Percentiles rank a stretch among this genome's conserved stretches.
These are phyloP conservation scores for Hanseniaspora taiwanica DNA, from an alignment of 805 yeast species.

Conservation along the genomic window DNA sequence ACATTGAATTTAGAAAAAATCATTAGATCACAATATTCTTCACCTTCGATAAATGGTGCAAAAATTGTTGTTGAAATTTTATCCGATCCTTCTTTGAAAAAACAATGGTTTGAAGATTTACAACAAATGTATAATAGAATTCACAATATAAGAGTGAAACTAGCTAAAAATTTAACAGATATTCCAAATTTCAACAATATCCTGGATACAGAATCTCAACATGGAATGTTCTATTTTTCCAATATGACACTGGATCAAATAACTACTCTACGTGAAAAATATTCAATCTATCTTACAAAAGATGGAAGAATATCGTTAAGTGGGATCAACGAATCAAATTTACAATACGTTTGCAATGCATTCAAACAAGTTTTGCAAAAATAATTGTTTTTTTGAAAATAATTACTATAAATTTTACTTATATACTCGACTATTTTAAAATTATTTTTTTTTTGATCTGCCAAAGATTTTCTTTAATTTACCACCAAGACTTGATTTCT, in stretches of 20 bases:
- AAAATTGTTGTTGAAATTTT: slow-evolving; percentile 72
- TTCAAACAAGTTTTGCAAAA: slow-evolving; percentile 48
- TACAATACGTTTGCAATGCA: slow-evolving; percentile 64
- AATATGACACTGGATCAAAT: slow-evolving; percentile 73
- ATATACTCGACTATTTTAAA: slow-evolving; percentile 4
- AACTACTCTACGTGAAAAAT: slow-evolving; percentile 56
- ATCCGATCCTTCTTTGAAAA: slow-evolving; percentile 45
- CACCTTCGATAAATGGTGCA: slow-evolving; percentile 93
- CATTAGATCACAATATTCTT: slow-evolving; percentile 76
- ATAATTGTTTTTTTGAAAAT: not conserved
- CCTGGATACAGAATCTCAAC: slow-evolving; percentile 54
- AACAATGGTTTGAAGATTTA: slow-evolving; percentile 77
- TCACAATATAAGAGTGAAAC: slow-evolving; percentile 55
- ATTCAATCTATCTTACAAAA: slow-evolving; percentile 67
- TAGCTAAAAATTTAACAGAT: slow-evolving; percentile 61
- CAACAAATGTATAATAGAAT: slow-evolving; percentile 80
- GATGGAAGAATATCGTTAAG: slow-evolving; percentile 91
- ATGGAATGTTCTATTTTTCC: slow-evolving; percentile 95
- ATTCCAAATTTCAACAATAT: slow-evolving; percentile 76
- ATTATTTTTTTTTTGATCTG: slow-evolving; percentile 22
- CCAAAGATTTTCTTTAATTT: slow-evolving; percentile 31
- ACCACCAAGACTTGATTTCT: slow-evolving; percentile 22
- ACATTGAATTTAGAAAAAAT: slow-evolving; percentile 63
- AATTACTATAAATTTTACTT: not conserved
- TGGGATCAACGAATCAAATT: slow-evolving; percentile 72